These are phyloP conservation scores for Xylariomycetidae sp. DNA, from an alignment of 2,329 filamentous ascomycete species.

Conservation along the genomic window DNA sequence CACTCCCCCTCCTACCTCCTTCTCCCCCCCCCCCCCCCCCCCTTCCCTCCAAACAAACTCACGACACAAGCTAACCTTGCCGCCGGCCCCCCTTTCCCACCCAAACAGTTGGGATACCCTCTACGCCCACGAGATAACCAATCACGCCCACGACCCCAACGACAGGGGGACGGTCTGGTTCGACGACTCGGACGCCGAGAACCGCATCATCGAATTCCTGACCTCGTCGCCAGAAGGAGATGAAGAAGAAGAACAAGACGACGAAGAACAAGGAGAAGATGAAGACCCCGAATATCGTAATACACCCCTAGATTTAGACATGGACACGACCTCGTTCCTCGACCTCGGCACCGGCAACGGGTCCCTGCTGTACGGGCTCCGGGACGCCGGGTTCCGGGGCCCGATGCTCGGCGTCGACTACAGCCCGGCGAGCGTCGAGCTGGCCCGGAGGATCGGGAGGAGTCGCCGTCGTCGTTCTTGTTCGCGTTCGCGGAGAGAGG, in stretches of 20 bases:
- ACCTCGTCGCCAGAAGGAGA: slow-evolving; percentile 18
- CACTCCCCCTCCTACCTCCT: not conserved
- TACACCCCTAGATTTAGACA: no score
- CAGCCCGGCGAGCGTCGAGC: slow-evolving; percentile 65
- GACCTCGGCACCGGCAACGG: slow-evolving; percentile 96
- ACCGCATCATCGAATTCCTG: slow-evolving; percentile 71
- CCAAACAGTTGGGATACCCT: slow-evolving; percentile 65
- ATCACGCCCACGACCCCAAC: slow-evolving; percentile 65
- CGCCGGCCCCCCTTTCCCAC: no score
- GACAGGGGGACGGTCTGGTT: slow-evolving; percentile 96
- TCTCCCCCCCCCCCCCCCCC: slow-evolving; percentile 1
- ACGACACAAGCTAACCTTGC: no score
- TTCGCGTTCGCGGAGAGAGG: slow-evolving; percentile 11
- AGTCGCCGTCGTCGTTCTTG: slow-evolving; percentile 18
- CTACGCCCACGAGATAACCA: slow-evolving; percentile 66
- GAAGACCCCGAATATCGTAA: no score
- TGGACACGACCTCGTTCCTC: slow-evolving; percentile 56
- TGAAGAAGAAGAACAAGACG: slow-evolving; percentile 22
- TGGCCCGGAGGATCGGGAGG: slow-evolving; percentile 63
- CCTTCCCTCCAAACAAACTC: slow-evolving; percentile 5
- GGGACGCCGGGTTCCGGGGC: slow-evolving; percentile 61
- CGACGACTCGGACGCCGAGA: slow-evolving; percentile 82
- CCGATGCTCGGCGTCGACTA: slow-evolving; percentile 86
- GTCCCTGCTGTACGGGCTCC: slow-evolving; percentile 77
- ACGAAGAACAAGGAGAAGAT: no score